phyloP scores from a whole-genome alignment of 176 grass and related monocot species.

The Dactylis glomerata region DNA sequence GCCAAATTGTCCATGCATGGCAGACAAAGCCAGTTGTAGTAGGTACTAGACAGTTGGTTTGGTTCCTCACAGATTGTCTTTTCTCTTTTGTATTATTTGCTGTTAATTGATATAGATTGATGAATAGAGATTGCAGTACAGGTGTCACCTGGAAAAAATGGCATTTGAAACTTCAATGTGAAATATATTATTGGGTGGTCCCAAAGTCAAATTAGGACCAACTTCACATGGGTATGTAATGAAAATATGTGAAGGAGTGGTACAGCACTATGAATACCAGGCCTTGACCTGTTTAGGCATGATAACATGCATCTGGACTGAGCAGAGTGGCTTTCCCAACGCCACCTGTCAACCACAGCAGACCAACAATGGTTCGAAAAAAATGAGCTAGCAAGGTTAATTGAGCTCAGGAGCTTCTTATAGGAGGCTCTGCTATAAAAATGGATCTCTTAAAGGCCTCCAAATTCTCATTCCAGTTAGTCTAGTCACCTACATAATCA shows the following conservation, averaged over 20 bases:
- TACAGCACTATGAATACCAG: neutral
- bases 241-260: slow-evolving; percentile 12
- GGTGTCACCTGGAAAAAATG: neutral
- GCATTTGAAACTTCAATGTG: neutral
- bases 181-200: neutral
- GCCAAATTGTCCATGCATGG: neutral
- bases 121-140: neutral
- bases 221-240: neutral
- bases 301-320: neutral
- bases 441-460: neutral
- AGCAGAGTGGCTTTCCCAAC: neutral
- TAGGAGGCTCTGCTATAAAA: neutral
- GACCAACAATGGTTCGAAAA: neutral
- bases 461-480: neutral
- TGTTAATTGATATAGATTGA: neutral
- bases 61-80: neutral
- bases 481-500: neutral
- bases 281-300: neutral
- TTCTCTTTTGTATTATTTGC: neutral
- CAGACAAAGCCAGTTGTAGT: neutral
- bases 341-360: neutral
- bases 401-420: neutral
- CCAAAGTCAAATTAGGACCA: neutral
- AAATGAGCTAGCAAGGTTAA: neutral
- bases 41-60: neutral